A percentile compares a stretch with the other conserved stretches of the same genome.
Evolutionary conservation across 495 filamentous ascomycete species (phyloP).

Genomic region (Poronia punctata): DNA sequence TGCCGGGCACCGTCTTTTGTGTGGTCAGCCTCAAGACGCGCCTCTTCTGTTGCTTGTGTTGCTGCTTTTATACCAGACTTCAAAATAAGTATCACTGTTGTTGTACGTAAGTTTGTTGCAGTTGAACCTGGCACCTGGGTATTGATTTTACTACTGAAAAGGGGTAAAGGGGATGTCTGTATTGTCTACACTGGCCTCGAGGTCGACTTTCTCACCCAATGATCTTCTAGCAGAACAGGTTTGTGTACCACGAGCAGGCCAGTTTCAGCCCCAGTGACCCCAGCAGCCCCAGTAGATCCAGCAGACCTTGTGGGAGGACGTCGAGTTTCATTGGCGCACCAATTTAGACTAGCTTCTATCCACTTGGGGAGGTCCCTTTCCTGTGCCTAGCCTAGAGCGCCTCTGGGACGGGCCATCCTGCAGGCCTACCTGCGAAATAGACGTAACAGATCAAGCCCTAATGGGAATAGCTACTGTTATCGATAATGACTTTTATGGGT

Average conservation of each 20-base stretch:
- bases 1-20: background rate
- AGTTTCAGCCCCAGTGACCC: constrained; percentile 1
- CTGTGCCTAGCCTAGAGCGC: no score
- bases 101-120: no score
- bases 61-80: background rate
- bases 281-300: background rate
- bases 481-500: no score
- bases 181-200: constrained; percentile 6
- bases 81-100: background rate
- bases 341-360: no score
- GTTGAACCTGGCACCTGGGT: no score
- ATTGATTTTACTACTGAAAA: constrained; percentile 9
- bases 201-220: constrained; percentile 4
- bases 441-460: no score
- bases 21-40: constrained; percentile 2
- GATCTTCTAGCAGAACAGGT: background rate
- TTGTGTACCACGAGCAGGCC: background rate
- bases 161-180: constrained; percentile 11
- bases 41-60: background rate
- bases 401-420: no score
- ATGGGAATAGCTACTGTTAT: no score
- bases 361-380: no score
- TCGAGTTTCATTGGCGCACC: no score
- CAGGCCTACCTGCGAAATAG: no score
- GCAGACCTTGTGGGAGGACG: no score